Evolutionary conservation across 2,329 filamentous ascomycete genomes (phyloP).

Genomic region (Ampelomyces quisqualis): DNA sequence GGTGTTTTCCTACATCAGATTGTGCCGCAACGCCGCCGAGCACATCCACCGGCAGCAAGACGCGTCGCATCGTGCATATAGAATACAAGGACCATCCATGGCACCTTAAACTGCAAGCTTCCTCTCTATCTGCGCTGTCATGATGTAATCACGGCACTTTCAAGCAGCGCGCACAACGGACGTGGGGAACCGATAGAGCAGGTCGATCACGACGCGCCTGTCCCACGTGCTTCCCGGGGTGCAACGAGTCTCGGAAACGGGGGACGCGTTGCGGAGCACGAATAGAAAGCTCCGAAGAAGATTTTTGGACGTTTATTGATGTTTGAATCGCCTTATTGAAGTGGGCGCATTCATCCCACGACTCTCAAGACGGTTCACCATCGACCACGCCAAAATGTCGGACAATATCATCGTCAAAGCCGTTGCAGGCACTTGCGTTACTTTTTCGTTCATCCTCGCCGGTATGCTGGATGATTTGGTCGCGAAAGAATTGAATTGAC

Average conservation of each 20-base stretch:
- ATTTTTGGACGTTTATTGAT: slow-evolving; percentile 12
- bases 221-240: too few species aligned
- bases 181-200: slow-evolving; percentile 18
- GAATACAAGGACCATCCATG: background rate
- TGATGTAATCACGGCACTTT: slow-evolving; percentile 11
- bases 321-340: too few species aligned
- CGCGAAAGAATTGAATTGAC: slow-evolving; percentile 1
- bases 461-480: slow-evolving; percentile 31
- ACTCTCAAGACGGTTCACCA: too few species aligned
- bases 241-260: slow-evolving; percentile 8
- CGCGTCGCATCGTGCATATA: background rate
- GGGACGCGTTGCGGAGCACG: too few species aligned
- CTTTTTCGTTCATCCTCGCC: slow-evolving; percentile 53
- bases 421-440: slow-evolving; percentile 50
- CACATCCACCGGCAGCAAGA: too few species aligned
- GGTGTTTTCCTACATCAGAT: too few species aligned
- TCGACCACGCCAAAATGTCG: too few species aligned
- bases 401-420: slow-evolving; percentile 39
- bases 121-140: slow-evolving; percentile 1
- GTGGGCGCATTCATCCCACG: too few species aligned
- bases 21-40: too few species aligned
- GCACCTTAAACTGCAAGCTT: background rate
- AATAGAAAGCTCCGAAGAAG: too few species aligned
- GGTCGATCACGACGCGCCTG: too few species aligned
- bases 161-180: slow-evolving; percentile 7